These are phyloP conservation scores for Pseudozyma sp. DNA, from an alignment of 1,284 basidiomycete genomes.

Conservation along the genomic window DNA sequence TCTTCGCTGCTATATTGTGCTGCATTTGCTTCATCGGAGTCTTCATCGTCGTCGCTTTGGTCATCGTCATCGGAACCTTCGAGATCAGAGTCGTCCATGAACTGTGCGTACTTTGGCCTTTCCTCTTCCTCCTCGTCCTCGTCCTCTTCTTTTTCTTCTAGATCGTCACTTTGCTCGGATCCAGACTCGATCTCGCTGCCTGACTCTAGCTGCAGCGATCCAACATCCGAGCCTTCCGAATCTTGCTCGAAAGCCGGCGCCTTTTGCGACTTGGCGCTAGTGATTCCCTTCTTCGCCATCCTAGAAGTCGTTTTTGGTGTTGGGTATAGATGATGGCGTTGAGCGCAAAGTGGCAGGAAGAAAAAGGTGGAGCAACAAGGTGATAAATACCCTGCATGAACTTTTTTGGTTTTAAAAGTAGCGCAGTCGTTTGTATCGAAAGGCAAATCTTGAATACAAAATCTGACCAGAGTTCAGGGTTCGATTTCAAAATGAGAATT, in stretches of 20 bases:
- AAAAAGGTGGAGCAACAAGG: slow-evolving; percentile 9
- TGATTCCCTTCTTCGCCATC: slow-evolving; percentile 17
- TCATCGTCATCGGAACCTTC: slow-evolving; percentile 51
- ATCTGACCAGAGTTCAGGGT: slow-evolving; percentile 23
- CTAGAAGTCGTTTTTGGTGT: neutral
- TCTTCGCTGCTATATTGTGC: slow-evolving; percentile 66
- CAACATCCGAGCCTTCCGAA: slow-evolving; percentile 34
- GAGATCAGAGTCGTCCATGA: slow-evolving; percentile 63
- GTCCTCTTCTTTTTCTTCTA: slow-evolving; percentile 13
- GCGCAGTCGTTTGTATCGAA: neutral
- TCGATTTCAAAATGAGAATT: slow-evolving; percentile 15
- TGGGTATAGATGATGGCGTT: neutral
- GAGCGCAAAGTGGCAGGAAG: slow-evolving; percentile 2
- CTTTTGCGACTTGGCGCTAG: slow-evolving; percentile 1
- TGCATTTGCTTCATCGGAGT: slow-evolving; percentile 70
- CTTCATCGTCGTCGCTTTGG: slow-evolving; percentile 56
- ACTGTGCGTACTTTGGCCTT: slow-evolving; percentile 50
- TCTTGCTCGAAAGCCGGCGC: slow-evolving; percentile 41
- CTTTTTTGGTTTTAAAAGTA: neutral
- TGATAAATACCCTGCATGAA: neutral
- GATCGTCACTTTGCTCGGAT: slow-evolving; percentile 12
- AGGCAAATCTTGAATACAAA: slow-evolving; percentile 25
- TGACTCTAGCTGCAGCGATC: slow-evolving; percentile 21
- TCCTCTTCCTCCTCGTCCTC: slow-evolving; percentile 26
- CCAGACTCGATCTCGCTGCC: slow-evolving; percentile 30